phyloP scores from a whole-genome alignment of 1,139 yeast genomes.

The Blastobotrys illinoisensis region DNA sequence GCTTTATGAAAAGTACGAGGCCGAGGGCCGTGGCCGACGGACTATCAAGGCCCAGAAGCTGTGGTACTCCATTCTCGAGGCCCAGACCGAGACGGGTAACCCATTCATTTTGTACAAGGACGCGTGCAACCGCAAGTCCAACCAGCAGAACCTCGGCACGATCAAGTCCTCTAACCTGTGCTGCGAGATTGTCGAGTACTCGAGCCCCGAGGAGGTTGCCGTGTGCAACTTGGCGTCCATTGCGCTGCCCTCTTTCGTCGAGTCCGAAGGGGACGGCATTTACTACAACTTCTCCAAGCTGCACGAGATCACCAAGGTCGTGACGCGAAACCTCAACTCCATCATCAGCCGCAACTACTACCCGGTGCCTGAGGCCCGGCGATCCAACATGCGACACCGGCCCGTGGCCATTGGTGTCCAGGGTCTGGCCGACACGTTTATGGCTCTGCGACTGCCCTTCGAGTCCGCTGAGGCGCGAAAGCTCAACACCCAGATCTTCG shows the following conservation, averaged over 20 bases:
- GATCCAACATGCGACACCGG: slow-evolving; percentile 69
- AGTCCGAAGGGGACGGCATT: slow-evolving; percentile 44
- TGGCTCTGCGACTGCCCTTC: slow-evolving; percentile 71
- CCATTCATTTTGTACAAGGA: slow-evolving; percentile 91
- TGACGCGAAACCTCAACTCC: slow-evolving; percentile 67
- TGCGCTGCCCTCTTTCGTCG: slow-evolving; percentile 68
- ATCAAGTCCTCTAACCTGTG: slow-evolving; percentile 86
- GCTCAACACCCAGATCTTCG: slow-evolving; percentile 75
- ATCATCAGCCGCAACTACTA: slow-evolving; percentile 75
- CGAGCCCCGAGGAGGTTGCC: slow-evolving; percentile 82
- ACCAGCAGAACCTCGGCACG: slow-evolving; percentile 81
- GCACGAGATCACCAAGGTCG: slow-evolving; percentile 68
- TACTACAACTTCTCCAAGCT: slow-evolving; percentile 65
- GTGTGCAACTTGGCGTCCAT: slow-evolving; percentile 87
- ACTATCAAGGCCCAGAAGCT: slow-evolving; percentile 80
- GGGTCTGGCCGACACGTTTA: slow-evolving; percentile 83
- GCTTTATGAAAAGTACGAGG: slow-evolving; percentile 66
- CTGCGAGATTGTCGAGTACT: slow-evolving; percentile 86
- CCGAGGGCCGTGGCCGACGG: slow-evolving; percentile 63
- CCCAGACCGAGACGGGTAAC: slow-evolving; percentile 90
- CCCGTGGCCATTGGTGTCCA: slow-evolving; percentile 90
- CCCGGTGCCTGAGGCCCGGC: slow-evolving; percentile 66
- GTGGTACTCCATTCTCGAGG: slow-evolving; percentile 82
- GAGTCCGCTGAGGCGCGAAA: slow-evolving; percentile 67
- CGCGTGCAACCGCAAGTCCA: slow-evolving; percentile 75